phyloP scores from a whole-genome alignment of 257 asterid genomes.

The Primulina tabacum region DNA sequence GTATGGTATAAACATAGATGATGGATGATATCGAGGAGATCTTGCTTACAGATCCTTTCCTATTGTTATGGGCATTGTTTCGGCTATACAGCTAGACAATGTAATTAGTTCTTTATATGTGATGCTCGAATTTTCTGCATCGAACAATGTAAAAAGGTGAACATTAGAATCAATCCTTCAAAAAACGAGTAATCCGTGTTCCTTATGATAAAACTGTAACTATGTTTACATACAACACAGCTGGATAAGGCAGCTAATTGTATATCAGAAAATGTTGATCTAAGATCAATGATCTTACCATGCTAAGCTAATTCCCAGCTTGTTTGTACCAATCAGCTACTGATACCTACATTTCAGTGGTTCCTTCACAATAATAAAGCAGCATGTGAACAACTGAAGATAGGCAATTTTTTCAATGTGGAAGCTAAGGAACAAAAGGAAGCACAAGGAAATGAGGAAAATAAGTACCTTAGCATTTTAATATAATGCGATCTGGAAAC shows the following conservation, averaged over 20 bases:
- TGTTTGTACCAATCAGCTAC: constrained; percentile 41
- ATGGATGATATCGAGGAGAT: constrained; percentile 49
- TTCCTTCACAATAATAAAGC: constrained; percentile 62
- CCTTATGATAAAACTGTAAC: background rate
- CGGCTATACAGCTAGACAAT: constrained; percentile 68
- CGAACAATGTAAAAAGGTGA: constrained; percentile 21
- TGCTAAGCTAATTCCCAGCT: constrained; percentile 45
- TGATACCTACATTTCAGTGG: constrained; percentile 64
- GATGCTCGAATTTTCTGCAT: constrained; percentile 81
- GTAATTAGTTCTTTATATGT: constrained; percentile 42
- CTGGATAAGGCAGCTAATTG: background rate
- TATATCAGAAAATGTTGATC: background rate
- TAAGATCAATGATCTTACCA: constrained; percentile 42
- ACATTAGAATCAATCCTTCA: constrained; percentile 13
- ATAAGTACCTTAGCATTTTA: constrained; percentile 65
- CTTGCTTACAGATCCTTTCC: constrained; percentile 48
- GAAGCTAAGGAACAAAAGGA: background rate
- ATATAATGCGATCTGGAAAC: constrained; percentile 55
- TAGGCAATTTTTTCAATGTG: background rate
- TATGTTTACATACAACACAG: background rate
- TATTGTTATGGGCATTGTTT: constrained; percentile 47
- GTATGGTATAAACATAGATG: constrained; percentile 44
- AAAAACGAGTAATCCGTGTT: background rate
- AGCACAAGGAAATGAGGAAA: background rate
- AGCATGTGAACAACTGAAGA: constrained; percentile 24